Conservation (phyloP, 305 asterid genomes). For the Ilex paraguariensis region DNA sequence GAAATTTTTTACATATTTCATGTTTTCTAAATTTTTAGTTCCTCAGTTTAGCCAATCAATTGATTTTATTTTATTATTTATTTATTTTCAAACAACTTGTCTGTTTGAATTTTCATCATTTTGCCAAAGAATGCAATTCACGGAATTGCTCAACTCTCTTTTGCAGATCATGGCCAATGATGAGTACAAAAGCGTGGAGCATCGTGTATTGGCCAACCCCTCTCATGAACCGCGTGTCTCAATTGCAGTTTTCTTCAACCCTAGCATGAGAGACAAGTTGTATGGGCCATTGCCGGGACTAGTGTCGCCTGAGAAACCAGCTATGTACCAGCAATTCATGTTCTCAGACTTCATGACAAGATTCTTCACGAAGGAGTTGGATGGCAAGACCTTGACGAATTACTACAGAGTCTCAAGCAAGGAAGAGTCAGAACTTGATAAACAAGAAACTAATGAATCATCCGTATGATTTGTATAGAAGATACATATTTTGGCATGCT, state of each 20-base stretch:
- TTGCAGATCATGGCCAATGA: slow-evolving; percentile 43
- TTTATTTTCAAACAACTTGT: too few relatives aligned
- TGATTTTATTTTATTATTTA: too few relatives aligned
- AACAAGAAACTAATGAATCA: too few relatives aligned
- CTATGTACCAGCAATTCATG: slow-evolving; percentile 23
- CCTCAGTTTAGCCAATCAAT: too few relatives aligned
- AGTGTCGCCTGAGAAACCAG: slow-evolving; percentile 27
- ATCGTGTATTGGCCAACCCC: slow-evolving; percentile 35
- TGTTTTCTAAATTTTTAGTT: too few relatives aligned
- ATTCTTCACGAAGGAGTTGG: slow-evolving; percentile 45
- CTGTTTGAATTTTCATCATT: too few relatives aligned
- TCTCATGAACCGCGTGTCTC: slow-evolving; percentile 30
- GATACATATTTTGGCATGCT: too few relatives aligned
- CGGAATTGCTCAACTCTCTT: neutral
- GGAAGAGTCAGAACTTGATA: too few relatives aligned
- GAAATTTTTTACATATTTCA: too few relatives aligned
- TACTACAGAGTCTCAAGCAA: slow-evolving; percentile 24
- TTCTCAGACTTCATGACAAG: slow-evolving; percentile 27
- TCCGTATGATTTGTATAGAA: too few relatives aligned
- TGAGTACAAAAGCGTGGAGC: slow-evolving; percentile 40
- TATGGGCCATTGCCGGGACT: slow-evolving; percentile 36
- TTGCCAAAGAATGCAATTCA: too few relatives aligned
- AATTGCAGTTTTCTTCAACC: slow-evolving; percentile 36
- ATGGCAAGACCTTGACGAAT: slow-evolving; percentile 36
- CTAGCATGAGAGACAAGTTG: slow-evolving; percentile 25